Conservation (phyloP, 1,284 basidiomycete genomes). For the Hypsizygus ulmarius region DNA sequence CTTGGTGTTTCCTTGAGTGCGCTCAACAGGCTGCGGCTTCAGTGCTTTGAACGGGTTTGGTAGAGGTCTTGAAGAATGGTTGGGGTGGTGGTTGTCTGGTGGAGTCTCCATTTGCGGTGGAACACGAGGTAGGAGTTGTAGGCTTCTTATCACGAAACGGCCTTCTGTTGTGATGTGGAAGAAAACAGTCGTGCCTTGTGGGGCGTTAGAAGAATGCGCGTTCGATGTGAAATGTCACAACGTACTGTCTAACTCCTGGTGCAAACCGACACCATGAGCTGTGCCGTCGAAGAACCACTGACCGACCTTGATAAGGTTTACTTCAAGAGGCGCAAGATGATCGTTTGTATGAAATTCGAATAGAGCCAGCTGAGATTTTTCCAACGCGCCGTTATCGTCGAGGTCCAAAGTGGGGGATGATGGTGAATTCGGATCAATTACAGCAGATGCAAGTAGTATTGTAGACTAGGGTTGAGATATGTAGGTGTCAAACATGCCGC, state of each 20-base stretch:
- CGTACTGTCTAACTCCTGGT: conserved; percentile 46
- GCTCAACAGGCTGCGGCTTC: conserved; percentile 40
- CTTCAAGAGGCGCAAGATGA: conserved; percentile 33
- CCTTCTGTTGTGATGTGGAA: conserved; percentile 28
- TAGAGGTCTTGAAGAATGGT: conserved; percentile 31
- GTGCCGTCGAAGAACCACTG: conserved; percentile 56
- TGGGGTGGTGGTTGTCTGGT: conserved; percentile 19
- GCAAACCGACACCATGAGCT: conserved; percentile 43
- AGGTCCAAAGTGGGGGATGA: conserved; percentile 30
- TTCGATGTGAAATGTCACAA: conserved; percentile 7
- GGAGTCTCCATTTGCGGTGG: conserved; percentile 13
- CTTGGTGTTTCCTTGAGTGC: conserved; percentile 23
- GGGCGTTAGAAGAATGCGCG: neutral
- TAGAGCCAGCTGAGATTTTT: conserved; percentile 44
- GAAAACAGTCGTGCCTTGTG: conserved; percentile 26
- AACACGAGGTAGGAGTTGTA: conserved; percentile 29
- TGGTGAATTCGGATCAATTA: conserved; percentile 37
- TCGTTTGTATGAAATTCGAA: conserved; percentile 43
- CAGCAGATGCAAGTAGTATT: conserved; percentile 44
- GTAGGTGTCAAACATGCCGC: conserved; percentile 11
- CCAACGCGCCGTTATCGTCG: conserved; percentile 33
- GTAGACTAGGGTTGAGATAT: conserved; percentile 27
- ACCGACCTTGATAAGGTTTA: conserved; percentile 46
- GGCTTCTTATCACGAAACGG: conserved; percentile 31
- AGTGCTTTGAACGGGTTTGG: conserved; percentile 60